Evolutionary conservation across 1,284 basidiomycete species (phyloP).

Genomic region (Sparassis latifolia): DNA sequence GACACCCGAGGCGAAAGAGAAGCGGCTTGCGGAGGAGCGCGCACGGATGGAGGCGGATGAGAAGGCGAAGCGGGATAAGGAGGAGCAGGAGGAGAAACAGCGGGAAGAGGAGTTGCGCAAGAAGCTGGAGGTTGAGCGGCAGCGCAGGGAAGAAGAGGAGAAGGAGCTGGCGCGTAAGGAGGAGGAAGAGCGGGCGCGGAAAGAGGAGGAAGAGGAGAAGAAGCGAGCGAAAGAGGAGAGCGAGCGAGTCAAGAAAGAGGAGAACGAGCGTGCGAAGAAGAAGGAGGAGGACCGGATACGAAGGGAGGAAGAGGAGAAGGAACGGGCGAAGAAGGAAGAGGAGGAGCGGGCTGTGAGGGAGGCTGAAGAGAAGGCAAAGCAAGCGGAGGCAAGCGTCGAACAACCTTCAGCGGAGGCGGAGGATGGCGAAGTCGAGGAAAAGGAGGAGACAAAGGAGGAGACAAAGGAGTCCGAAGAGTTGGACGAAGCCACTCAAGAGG

Average conservation of each 20-base stretch:
- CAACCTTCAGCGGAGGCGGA: slow-evolving; percentile 29
- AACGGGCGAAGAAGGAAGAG: slow-evolving; percentile 18
- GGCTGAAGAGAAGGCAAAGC: slow-evolving; percentile 27
- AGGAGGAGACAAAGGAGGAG: slow-evolving; percentile 22
- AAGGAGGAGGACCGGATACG: slow-evolving; percentile 24
- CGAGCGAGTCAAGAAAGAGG: slow-evolving; percentile 30
- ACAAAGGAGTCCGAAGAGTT: slow-evolving; percentile 6
- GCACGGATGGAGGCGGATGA: slow-evolving; percentile 35
- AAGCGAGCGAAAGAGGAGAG: slow-evolving; percentile 30
- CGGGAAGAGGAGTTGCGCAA: slow-evolving; percentile 18
- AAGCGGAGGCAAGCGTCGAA: slow-evolving; percentile 26
- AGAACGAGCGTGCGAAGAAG: slow-evolving; percentile 27
- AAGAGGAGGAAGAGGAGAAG: slow-evolving; percentile 30
- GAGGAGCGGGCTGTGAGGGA: slow-evolving; percentile 8
- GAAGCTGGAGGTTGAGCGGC: slow-evolving; percentile 16
- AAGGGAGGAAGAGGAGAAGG: slow-evolving; percentile 24
- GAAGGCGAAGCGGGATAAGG: slow-evolving; percentile 31
- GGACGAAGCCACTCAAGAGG: slow-evolving; percentile 19
- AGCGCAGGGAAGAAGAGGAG: slow-evolving; percentile 16
- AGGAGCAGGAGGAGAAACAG: slow-evolving; percentile 24
- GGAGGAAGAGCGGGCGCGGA: slow-evolving; percentile 26
- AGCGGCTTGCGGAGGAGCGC: slow-evolving; percentile 46
- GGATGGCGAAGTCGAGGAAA: slow-evolving; percentile 33
- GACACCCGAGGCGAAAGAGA: slow-evolving; percentile 41
- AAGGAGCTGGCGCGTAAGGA: slow-evolving; percentile 26